Percentiles rank a stretch among this genome's conserved stretches.
Conservation (phyloP, 2,329 filamentous ascomycete genomes). For the Incumbomyces delicatus region DNA sequence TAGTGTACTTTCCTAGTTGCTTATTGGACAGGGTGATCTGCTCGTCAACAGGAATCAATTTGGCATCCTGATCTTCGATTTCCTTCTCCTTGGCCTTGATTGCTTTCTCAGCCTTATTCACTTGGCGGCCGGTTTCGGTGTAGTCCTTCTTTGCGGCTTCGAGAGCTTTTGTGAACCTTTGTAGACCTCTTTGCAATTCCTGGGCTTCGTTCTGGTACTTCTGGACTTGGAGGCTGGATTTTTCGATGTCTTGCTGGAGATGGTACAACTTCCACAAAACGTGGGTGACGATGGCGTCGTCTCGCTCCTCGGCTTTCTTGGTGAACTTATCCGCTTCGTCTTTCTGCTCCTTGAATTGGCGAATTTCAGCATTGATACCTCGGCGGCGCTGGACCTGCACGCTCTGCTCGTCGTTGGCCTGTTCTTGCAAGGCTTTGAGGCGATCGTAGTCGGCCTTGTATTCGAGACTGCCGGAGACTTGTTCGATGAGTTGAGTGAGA, state of each 20-base stretch:
- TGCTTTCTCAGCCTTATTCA: conserved; percentile 69
- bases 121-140: conserved; percentile 62
- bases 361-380: conserved; percentile 95
- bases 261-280: conserved; percentile 96
- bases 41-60: conserved; percentile 79
- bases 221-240: conserved; percentile 80
- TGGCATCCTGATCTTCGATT: conserved; percentile 77
- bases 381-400: conserved; percentile 81
- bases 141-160: conserved; percentile 80
- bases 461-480: conserved; percentile 92
- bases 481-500: conserved; percentile 85
- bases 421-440: conserved; percentile 76
- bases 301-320: conserved; percentile 78
- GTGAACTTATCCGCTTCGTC: conserved; percentile 89
- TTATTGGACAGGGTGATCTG: conserved; percentile 72
- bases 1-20: conserved; percentile 58
- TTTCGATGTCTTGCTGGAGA: conserved; percentile 86
- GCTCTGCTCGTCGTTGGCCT: conserved; percentile 77
- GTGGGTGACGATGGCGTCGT: conserved; percentile 83
- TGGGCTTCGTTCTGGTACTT: conserved; percentile 92
- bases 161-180: conserved; percentile 69
- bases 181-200: conserved; percentile 78
- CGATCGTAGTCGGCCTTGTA: conserved; percentile 89
- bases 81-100: conserved; percentile 81
- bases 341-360: conserved; percentile 95